Evolutionary conservation across 2,329 filamentous ascomycete genomes (phyloP), one percentile per base, ranked within the genome.

Genomic region (Paracoccidioides brasiliensis): DNA sequence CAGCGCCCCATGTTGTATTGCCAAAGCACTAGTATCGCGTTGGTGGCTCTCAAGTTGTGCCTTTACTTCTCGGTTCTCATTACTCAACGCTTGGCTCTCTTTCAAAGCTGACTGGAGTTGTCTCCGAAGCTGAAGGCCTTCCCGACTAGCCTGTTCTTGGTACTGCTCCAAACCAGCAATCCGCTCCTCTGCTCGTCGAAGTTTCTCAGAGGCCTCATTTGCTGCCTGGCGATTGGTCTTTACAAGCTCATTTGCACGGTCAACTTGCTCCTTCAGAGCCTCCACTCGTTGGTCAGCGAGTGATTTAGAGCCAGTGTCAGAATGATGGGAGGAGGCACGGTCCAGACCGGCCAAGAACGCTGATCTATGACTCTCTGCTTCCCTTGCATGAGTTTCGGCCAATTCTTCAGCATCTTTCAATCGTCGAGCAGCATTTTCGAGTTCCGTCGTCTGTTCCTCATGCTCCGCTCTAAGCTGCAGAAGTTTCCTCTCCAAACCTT

Each of bases 131-230:
- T 84, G 82, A 55, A 98, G 83, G 51, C 90, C 90, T 70, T 98
- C 94, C 46, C 93, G 82, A 70, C 90, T 97, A 3, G 90, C 86
- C 71, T 98, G 93, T 67, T 98, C 93, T 72, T 98, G 93, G 69
- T 97, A 97, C 33, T 90, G 88, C 70, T 98, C 93, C 3, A 98
- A 79, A 5, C 93, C 93, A 4, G 93, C 94, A 68, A 98, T 97
- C 44, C 93, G 84, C 74, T 97, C 94, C 72, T 98, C 94, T 3
- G 93, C 93, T 57, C 86, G 86, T 54, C 93, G 86, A 54, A 98
- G 78, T 68, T 90, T 94, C 66, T 96, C 90, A 0, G 89, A 86
- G 3, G 90, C 90, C 32, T 78, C 74, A 68, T 98, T 89, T 0
- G 90, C 91, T 57, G 94, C 90, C 58, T 85, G 79, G 69, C 96